phyloP scores from a whole-genome alignment of 768 basidiomycete species.

The Tubosaeta sp. region DNA sequence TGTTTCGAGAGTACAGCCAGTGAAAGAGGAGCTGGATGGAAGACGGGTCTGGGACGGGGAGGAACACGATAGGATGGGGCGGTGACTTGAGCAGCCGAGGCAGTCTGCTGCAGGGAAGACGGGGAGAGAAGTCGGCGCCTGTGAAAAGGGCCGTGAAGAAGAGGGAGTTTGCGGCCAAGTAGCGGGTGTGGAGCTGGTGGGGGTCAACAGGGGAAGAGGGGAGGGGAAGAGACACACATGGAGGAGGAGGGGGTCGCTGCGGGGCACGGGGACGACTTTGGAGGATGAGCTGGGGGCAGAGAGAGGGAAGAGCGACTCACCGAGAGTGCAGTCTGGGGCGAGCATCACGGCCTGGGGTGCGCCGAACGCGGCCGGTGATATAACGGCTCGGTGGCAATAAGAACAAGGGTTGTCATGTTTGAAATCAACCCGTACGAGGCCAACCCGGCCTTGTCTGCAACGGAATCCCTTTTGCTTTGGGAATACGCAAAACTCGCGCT shows the following conservation, averaged over 20 bases:
- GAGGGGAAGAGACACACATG: constrained; percentile 43
- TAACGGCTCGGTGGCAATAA: too few species aligned
- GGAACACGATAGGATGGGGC: constrained; percentile 63
- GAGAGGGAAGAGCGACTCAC: constrained; percentile 35
- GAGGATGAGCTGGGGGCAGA: constrained; percentile 3
- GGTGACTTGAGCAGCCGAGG: constrained; percentile 64
- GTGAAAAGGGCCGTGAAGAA: constrained; percentile 69
- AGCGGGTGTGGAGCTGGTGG: constrained; percentile 71
- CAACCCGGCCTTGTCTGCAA: constrained; percentile 58
- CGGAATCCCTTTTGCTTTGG: constrained; percentile 83
- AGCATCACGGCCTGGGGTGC: background rate
- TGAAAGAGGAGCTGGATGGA: constrained; percentile 72
- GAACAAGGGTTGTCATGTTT: too few species aligned
- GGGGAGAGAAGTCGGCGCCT: constrained; percentile 36
- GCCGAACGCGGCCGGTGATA: too few species aligned
- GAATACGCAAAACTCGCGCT: constrained; percentile 88
- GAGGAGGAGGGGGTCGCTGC: constrained; percentile 35
- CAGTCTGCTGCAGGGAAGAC: constrained; percentile 38
- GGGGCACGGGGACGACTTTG: constrained; percentile 47
- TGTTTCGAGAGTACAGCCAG: constrained; percentile 80
- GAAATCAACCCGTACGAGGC: constrained; percentile 67
- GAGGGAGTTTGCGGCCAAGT: constrained; percentile 76
- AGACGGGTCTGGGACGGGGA: constrained; percentile 70
- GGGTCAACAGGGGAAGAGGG: constrained; percentile 4
- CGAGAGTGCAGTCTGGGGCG: constrained; percentile 63